Percentiles rank a stretch among this genome's conserved stretches.
These are phyloP conservation scores for Brassica rapa DNA, from an alignment of 345 rosid species.

Conservation along the genomic window DNA sequence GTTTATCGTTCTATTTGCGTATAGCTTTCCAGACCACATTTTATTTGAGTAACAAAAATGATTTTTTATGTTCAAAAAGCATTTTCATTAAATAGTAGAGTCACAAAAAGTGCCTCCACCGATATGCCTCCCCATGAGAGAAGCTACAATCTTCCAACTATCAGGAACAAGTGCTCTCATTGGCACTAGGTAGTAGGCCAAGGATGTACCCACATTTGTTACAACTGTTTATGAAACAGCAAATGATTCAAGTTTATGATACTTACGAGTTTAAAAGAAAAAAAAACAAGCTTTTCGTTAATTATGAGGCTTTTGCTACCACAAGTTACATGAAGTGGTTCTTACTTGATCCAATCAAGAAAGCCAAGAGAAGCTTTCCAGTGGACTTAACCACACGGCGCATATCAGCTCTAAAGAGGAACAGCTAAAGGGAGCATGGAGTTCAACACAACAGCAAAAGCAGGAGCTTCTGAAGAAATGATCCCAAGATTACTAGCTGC, in stretches of 20 bases:
- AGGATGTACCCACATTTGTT: conserved; percentile 66
- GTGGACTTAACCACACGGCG: conserved; percentile 72
- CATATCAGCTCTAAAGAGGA: conserved; percentile 82
- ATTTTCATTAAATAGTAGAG: no score
- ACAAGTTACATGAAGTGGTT: not conserved
- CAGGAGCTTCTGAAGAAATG: conserved; percentile 68
- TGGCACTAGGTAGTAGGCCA: conserved; percentile 79
- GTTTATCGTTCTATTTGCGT: no score
- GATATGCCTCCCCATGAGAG: conserved; percentile 91
- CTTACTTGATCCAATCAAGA: conserved; percentile 78
- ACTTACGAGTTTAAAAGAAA: no score
- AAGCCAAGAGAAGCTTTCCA: conserved; percentile 72
- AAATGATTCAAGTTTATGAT: not conserved
- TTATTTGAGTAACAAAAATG: no score
- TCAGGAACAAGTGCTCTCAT: conserved; percentile 83
- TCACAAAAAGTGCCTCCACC: conserved; percentile 53
- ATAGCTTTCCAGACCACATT: no score
- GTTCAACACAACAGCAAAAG: conserved; percentile 62
- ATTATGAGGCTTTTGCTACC: not conserved
- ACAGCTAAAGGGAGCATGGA: conserved; percentile 77
- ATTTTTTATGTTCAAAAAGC: no score
- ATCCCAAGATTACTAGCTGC: conserved; percentile 79
- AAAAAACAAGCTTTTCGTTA: not conserved
- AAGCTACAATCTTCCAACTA: conserved; percentile 93
- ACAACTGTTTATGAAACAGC: conserved; percentile 51